Evolutionary conservation across 139 green algal species (phyloP), one percentile per base, ranked within the genome.

Genomic region (Spirogloea muscicola): DNA sequence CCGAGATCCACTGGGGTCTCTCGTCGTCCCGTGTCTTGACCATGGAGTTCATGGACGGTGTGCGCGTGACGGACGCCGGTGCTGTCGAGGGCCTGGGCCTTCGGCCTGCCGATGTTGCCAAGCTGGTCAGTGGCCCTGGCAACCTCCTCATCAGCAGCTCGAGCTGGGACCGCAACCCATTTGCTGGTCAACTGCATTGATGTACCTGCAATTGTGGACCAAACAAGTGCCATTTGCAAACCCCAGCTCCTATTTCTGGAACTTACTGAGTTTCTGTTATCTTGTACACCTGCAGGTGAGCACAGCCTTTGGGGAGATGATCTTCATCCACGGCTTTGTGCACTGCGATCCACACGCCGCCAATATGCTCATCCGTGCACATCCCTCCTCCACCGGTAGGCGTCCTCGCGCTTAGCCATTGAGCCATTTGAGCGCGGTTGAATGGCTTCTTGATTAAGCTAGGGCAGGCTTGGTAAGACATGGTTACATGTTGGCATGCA

Each of bases 21-120:
- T 82, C 55, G n/a, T 81, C 72, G 52, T 38, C 59, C 1, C 77
- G 88, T 0, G 88, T 96, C 46, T 81, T 96, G 33, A 93, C 89
- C 2, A 96, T 96, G 91, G 91, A 96, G 81, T 95, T 90, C 68
- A 87, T 93, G 3, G 84, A 91, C 0, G 90, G 90, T 9, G 77
- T 85, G 37, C 48, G 68, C 9, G 49, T 87, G 18, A 86, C 67
- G 3, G 86, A 90, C 64, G 66, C 59, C 51, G 60, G 6, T 34
- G 60, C 44, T n/a, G 34, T 86, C 25, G 33, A 61, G 51, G 49
- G 58, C 25, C 48, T 88, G 60, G 64, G 72, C 48, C 36, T 85
- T 0, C 55, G 68, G 9, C 72, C 80, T 1, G 34, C 44, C n/a
- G 71, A 84, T 34, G 78, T 96, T 36, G 87, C 88, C 2, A 57